Base-by-base conservation (phyloP, 73 alveolate species). In the Blepharisma stoltei region DNA sequence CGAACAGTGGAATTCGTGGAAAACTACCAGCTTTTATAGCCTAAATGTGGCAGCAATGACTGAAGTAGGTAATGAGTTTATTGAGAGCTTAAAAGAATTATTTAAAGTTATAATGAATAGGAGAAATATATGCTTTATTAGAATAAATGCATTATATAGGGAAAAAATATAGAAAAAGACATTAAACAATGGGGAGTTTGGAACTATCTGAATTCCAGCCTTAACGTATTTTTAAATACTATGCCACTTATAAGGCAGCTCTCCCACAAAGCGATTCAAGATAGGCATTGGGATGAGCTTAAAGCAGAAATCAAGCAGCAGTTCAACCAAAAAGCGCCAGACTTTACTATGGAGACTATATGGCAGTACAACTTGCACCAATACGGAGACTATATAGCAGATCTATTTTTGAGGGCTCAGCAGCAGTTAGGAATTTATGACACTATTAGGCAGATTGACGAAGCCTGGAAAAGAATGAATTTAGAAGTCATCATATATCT, bases 281-380 rank as follows among this genome's bases (percentile, higher is more conserved):
- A 94, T 50, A 89, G 99, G 44, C 99, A 98, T 87, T 97, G 99
- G 98, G 95, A 91, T 48, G 98, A 93, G 55, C 89, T 98, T 32
- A 91, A 91, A 86, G 77, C 85, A 67, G 99, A 98, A 82, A 92
- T 97, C 60, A 90, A 89, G 82, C 89, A 86, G 23, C 88, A 83
- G 47, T 80, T 92, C 77, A 96, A 94, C 54, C 91, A 88, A 54
- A 83, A 81, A 6, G 78, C 86, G 14, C 86, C 71, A 18, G 93
- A 86, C 18, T 93, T 93, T 79, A 86, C 95, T 47, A 85, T 93
- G 66, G 94, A 90, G 66, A 85, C 85, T 71, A 86, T 93, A 21
- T 91, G 90, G 78, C 83, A 83, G 53, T 81, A 89, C 25, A 86
- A 78, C n/a, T 89, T 89, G 45, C 71, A 54, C 77, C 75, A 86